A percentile compares a stretch with the other conserved stretches of the same genome.
These are phyloP conservation scores for Mycoemilia scoparia DNA, from an alignment of 192 early-diverging fungal species.

Conservation along the genomic window DNA sequence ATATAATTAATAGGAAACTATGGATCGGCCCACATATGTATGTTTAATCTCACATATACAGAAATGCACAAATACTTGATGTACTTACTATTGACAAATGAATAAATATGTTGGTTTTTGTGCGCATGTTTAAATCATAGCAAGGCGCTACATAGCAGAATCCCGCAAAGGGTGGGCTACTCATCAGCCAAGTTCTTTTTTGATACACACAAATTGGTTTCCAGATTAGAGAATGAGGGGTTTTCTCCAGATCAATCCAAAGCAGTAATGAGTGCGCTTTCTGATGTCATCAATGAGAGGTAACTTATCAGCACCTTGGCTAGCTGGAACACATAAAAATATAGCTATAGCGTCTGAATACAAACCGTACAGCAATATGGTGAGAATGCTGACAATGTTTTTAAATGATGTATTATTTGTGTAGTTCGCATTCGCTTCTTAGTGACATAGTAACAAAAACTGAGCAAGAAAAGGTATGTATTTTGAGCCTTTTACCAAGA, in stretches of 20 bases:
- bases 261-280: slow-evolving; percentile 53
- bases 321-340: neutral
- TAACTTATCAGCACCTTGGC: slow-evolving; percentile 13
- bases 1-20: too few species aligned
- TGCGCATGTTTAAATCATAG: too few species aligned
- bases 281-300: slow-evolving; percentile 51
- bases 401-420: neutral
- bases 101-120: too few species aligned
- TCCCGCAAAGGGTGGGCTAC: too few species aligned
- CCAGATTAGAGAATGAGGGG: slow-evolving; percentile 50
- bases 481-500: slow-evolving; percentile 9
- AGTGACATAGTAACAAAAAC: slow-evolving; percentile 54
- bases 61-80: too few species aligned
- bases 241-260: slow-evolving; percentile 50
- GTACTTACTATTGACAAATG: too few species aligned
- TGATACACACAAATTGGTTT: slow-evolving; percentile 65
- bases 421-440: slow-evolving; percentile 9
- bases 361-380: neutral
- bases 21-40: too few species aligned
- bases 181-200: slow-evolving; percentile 33
- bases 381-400: neutral
- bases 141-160: too few species aligned
- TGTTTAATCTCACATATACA: too few species aligned
- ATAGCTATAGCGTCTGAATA: neutral
- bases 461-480: slow-evolving; percentile 71